Percentiles rank a stretch among this genome's conserved stretches.
These are phyloP conservation scores for Saccharomyces hybrid DNA, from an alignment of 1,139 yeast species.

Conservation along the genomic window DNA sequence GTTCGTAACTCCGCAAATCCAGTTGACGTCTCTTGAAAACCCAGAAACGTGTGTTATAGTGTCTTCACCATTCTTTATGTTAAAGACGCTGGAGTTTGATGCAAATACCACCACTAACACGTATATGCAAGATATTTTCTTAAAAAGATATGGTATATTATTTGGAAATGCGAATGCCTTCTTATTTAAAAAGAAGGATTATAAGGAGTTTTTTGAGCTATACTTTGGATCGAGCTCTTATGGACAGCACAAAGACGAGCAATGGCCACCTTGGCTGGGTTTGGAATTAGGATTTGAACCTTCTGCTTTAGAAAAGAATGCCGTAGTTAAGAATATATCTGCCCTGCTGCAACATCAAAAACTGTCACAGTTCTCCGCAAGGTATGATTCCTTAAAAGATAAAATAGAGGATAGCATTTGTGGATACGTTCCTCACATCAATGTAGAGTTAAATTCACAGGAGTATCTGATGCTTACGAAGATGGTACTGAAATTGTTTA, in stretches of 20 bases:
- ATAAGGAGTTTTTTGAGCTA: conserved; percentile 37
- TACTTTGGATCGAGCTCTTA: conserved; percentile 39
- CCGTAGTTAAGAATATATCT: conserved; percentile 58
- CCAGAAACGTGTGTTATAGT: conserved; percentile 61
- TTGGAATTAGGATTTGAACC: conserved; percentile 70
- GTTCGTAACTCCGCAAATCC: conserved; percentile 79
- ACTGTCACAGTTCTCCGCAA: conserved; percentile 26
- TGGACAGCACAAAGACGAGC: conserved; percentile 33
- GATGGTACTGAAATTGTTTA: conserved; percentile 55
- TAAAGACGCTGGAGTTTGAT: conserved; percentile 53
- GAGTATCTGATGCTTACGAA: conserved; percentile 66
- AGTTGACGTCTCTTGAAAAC: conserved; percentile 59
- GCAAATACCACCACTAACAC: conserved; percentile 41
- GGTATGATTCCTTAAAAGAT: conserved; percentile 27
- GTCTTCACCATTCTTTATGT: conserved; percentile 64
- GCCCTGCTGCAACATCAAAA: conserved; percentile 52
- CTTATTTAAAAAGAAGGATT: conserved; percentile 48
- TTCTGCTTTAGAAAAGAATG: conserved; percentile 46
- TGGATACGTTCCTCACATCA: conserved; percentile 63
- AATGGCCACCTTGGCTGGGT: conserved; percentile 86
- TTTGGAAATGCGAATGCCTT: conserved; percentile 66
- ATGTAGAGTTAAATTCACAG: conserved; percentile 60
- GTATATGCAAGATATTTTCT: conserved; percentile 46
- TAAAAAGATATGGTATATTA: conserved; percentile 62
- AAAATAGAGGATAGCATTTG: conserved; percentile 39